Base-by-base conservation (phyloP, 139 green algal genomes). In the Auxenochlorella pyrenoidosa region DNA sequence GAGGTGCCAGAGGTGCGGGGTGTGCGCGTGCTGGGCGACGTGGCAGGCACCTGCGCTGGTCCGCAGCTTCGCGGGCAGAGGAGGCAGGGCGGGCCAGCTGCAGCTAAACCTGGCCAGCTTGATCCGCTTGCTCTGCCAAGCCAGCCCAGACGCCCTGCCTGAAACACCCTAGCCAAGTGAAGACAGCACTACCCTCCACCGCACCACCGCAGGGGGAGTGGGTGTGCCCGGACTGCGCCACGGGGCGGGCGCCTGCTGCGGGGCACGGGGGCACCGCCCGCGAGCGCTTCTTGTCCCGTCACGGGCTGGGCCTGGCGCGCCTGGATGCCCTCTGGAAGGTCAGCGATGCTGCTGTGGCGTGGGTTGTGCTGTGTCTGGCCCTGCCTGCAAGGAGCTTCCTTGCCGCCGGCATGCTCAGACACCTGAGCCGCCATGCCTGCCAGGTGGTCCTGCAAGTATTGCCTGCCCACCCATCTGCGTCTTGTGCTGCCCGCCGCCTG, bases 1-100 rank as follows among this genome's bases (percentile, higher is more conserved):
- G 84, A 88, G 0, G 89, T 98, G 5, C 96, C 97, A 21, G 91
- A 97, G 87, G 94, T 91, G 82, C 85, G 75, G 1, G 8, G 5
- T 40, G 19, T 73, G 4, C 1, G 54, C 54, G 15, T 22, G 54
- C 6, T 63, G 54, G 22, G 54, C 15, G 13, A 28, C 10, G 12
- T 63, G 54, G 54, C 15, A 22, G 12, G 47, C 47, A 18, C 47
- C 12, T 58, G 47, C 47, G 47, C 12, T 58, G 47, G 6, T 58
- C 47, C 47, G 12, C 8, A 6, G 6, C 47, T 58, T 12, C 12
- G 47, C 47, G n/a, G n/a, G n/a, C n/a, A n/a, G n/a, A n/a, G n/a
- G n/a, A n/a, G n/a, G n/a, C n/a, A n/a, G n/a, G n/a, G n/a, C n/a
- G n/a, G n/a, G n/a, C n/a, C n/a, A n/a, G n/a, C n/a, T n/a, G n/a